Conservation (phyloP, 2,329 filamentous ascomycete genomes). For the Apiospora koreana region DNA sequence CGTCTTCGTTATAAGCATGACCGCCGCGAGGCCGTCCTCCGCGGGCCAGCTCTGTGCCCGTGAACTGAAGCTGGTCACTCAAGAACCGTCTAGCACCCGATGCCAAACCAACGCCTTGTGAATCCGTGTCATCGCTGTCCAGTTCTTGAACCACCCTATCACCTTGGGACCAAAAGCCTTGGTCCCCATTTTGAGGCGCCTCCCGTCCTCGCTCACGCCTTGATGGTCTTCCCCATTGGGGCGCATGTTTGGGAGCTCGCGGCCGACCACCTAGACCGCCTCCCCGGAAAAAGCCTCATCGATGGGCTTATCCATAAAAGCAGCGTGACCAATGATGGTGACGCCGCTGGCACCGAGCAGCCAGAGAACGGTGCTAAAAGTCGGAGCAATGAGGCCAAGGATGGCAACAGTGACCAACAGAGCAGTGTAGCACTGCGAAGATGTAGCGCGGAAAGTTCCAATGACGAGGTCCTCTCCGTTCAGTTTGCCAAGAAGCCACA, state of each 20-base stretch:
- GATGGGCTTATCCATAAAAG: conserved; percentile 97
- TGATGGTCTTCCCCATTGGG: conserved; percentile 99
- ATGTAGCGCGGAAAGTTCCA: conserved; percentile 78
- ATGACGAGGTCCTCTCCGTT: conserved; percentile 86
- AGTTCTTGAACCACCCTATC: conserved; percentile 67
- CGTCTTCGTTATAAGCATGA: conserved; percentile 46
- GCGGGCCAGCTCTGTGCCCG: conserved; percentile 58
- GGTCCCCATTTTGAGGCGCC: conserved; percentile 49
- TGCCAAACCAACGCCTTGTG: conserved; percentile 54
- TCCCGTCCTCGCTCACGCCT: conserved; percentile 73
- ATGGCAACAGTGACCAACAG: conserved; percentile 83
- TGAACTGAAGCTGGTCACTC: conserved; percentile 63
- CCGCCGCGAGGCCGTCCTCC: conserved; percentile 40
- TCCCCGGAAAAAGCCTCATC: conserved; percentile 99
- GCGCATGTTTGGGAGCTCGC: conserved; percentile 94
- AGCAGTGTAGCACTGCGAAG: conserved; percentile 91
- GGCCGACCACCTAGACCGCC: conserved; percentile 99
- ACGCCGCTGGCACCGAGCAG: conserved; percentile 94
- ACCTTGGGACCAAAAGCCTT: conserved; percentile 39
- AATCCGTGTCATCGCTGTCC: conserved; percentile 60
- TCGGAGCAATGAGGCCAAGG: conserved; percentile 81
- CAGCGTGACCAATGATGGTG: conserved; percentile 90
- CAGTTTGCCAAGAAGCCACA: conserved; percentile 90
- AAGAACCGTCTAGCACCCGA: conserved; percentile 49
- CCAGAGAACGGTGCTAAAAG: conserved; percentile 86